Base-by-base conservation (phyloP, 768 basidiomycete genomes). In the Postia placenta region DNA sequence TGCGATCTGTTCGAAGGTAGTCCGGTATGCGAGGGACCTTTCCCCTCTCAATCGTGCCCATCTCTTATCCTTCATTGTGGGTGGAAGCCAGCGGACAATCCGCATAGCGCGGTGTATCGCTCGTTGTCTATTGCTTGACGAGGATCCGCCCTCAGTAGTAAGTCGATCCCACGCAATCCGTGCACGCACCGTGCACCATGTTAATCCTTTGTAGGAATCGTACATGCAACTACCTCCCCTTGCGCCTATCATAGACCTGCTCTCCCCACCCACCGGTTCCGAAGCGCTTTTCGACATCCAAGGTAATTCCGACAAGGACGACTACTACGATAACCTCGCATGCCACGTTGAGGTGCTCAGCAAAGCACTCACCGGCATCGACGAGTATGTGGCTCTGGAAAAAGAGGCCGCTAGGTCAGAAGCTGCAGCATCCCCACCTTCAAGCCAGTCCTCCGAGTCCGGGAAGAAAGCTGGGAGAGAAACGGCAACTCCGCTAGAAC, bases 91-190 rank as follows among this genome's bases (percentile, higher is more conserved):
- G 11, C 71, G 70, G 19, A 69, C 76, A 30, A 68, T 69, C 42
- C 75, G 77, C 12, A 76, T 89, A 40, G 79, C 81, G 15, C 74
- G 77, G 42, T 75, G 72, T 62, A 62, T 85, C 25, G 81, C 85
- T 1, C 70, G 80, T 50, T 63, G 68, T 2, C 60, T 81, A 28
- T 64, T 86, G 22, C 36, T 53, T 23, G 50, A 37, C 2, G 22
- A 23, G 12, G 40, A 36, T 42, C 9, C 37, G 3, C 45, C 43
- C n/a, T 19, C 46, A 9, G 42, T 37, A 2, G 67, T 64, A 48
- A 23, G 58, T 61, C 42, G n/a, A n/a, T n/a, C n/a, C n/a, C n/a
- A n/a, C n/a, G n/a, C n/a, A n/a, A n/a, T n/a, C n/a, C n/a, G n/a
- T n/a, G n/a, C n/a, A n/a, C n/a, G n/a, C n/a, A n/a, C n/a, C n/a